Percentiles rank a stretch among this genome's conserved stretches.
These are phyloP conservation scores for Oryza punctata DNA, from an alignment of 176 grass and related monocot species.

Conservation along the genomic window DNA sequence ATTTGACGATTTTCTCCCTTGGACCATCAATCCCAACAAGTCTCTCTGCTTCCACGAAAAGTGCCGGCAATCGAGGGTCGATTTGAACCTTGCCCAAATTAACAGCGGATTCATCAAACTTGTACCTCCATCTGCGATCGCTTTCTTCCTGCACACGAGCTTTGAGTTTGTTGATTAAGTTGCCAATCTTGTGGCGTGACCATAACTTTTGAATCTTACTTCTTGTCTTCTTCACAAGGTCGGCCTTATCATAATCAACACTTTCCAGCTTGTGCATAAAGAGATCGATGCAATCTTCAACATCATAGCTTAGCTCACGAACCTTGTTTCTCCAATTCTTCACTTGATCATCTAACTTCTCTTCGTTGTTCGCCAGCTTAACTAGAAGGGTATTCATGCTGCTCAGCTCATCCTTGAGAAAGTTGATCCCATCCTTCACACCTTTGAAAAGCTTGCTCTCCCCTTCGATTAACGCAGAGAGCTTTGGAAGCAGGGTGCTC, in stretches of 20 bases:
- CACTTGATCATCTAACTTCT: not conserved
- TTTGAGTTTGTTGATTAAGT: slow-evolving; percentile 12
- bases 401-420: slow-evolving; percentile 3
- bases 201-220: no score
- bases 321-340: slow-evolving; percentile 7
- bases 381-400: slow-evolving; percentile 4
- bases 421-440: not conserved
- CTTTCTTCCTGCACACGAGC: not conserved
- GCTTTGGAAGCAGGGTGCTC: slow-evolving; percentile 7
- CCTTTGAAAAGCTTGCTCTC: not conserved
- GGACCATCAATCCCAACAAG: not conserved
- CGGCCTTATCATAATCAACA: not conserved
- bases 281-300: slow-evolving; percentile 25
- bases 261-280: not conserved
- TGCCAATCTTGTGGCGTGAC: not conserved
- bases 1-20: not conserved
- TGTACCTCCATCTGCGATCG: not conserved
- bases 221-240: not conserved
- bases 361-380: not conserved
- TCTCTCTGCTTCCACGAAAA: not conserved
- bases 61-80: not conserved
- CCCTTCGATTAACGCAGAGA: not conserved
- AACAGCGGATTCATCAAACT: no score
- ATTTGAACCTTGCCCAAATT: no score
- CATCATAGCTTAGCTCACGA: slow-evolving; percentile 19